A percentile compares a stretch with the other conserved stretches of the same genome.
These are phyloP conservation scores for Penicillium expansum DNA, from an alignment of 2,329 filamentous ascomycete species.

Conservation along the genomic window DNA sequence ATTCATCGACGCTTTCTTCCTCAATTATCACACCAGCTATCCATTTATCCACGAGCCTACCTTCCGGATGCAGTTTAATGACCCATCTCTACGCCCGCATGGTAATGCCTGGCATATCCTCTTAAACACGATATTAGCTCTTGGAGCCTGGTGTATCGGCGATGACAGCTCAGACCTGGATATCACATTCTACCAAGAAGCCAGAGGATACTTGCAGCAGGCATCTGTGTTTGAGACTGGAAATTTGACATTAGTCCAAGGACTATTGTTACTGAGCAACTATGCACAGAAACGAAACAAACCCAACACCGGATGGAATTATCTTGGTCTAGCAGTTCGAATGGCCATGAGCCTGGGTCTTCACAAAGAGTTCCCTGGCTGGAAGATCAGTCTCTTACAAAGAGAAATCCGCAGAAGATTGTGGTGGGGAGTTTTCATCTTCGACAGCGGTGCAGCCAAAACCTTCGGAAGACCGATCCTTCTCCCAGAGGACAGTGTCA, in stretches of 20 bases:
- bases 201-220: constrained; percentile 47
- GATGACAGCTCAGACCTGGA: constrained; percentile 44
- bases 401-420: constrained; percentile 42
- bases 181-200: constrained; percentile 48
- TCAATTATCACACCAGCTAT: constrained; percentile 48
- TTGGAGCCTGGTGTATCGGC: constrained; percentile 46
- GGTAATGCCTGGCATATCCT: constrained; percentile 47
- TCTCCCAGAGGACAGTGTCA: constrained; percentile 44
- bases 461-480: constrained; percentile 51
- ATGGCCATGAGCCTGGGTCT: constrained; percentile 52
- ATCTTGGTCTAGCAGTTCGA: constrained; percentile 48
- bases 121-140: constrained; percentile 46
- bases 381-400: constrained; percentile 46
- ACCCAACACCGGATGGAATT: constrained; percentile 52
- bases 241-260: constrained; percentile 50
- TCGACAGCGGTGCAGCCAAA: constrained; percentile 51
- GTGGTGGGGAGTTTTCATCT: constrained; percentile 47
- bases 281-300: constrained; percentile 53
- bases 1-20: constrained; percentile 48
- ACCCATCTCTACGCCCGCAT: constrained; percentile 44
- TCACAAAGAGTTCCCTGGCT: constrained; percentile 51
- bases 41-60: constrained; percentile 50
- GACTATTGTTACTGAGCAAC: constrained; percentile 48
- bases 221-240: constrained; percentile 49
- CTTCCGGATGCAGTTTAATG: constrained; percentile 48